phyloP scores from a whole-genome alignment of 257 asterid genomes.

The Perilla frutescens region DNA sequence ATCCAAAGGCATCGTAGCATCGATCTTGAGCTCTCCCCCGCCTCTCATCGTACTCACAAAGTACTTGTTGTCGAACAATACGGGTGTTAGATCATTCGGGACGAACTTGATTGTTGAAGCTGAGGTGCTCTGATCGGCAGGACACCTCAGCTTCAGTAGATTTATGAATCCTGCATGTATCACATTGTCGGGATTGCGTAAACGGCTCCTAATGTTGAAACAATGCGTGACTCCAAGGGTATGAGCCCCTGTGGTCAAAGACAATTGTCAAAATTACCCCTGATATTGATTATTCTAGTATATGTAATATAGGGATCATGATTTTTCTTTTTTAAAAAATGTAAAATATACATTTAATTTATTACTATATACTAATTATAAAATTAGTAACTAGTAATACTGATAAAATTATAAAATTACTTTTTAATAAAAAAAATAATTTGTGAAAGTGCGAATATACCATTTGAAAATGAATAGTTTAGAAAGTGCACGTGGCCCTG shows the following conservation, averaged over 20 bases:
- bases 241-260: slow-evolving; percentile 43
- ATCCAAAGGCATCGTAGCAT: slow-evolving; percentile 50
- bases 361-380: too few relatives aligned
- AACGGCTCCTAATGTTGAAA: slow-evolving; percentile 35
- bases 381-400: too few relatives aligned
- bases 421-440: too few relatives aligned
- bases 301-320: too few relatives aligned
- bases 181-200: slow-evolving; percentile 10
- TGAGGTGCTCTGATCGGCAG: slow-evolving; percentile 7
- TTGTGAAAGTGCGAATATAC: too few relatives aligned
- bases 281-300: too few relatives aligned
- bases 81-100: slow-evolving; percentile 44
- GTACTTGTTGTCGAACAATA: slow-evolving; percentile 51
- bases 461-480: too few relatives aligned
- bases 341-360: too few relatives aligned
- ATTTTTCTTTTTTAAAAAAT: too few relatives aligned
- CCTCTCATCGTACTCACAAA: slow-evolving; percentile 39
- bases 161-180: slow-evolving; percentile 26
- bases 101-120: slow-evolving; percentile 35
- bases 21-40: slow-evolving; percentile 48
- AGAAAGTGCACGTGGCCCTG: too few relatives aligned
- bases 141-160: slow-evolving; percentile 39
- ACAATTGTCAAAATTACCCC: neutral
- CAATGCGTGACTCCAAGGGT: slow-evolving; percentile 58
- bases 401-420: too few relatives aligned